Evolutionary conservation across 1,284 basidiomycete species (phyloP), one percentile per base, ranked within the genome.

Genomic region (Ustilago nuda): DNA sequence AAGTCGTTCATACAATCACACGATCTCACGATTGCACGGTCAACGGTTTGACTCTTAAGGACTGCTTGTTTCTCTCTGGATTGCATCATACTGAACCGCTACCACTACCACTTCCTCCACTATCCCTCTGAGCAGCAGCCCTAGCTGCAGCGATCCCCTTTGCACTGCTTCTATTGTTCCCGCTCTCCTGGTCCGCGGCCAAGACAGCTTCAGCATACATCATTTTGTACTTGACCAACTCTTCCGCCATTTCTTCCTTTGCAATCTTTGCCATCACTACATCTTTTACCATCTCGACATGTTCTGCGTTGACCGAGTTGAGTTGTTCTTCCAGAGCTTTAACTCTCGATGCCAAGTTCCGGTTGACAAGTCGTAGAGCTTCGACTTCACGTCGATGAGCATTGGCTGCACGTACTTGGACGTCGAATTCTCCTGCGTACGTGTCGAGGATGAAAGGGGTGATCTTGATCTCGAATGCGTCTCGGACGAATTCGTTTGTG

Each of bases 241-340:
- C 82, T 43, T 85, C 83, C 0, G 81, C 84, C 78, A 84, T 84
- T 46, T 85, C 84, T 27, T 85, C 84, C 52, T 84, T 84, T 23
- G 81, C 84, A 27, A 85, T 72, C 41, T 85, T 84, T 11, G 79
- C 70, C 76, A 80, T 76, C 17, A 82, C 81, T 17, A 82, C 81
- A 45, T 78, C 75, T 55, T 85, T 85, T 56, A 85, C 80, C 51
- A 85, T 79, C 4, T 85, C 78, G 53, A 84, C 83, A 54, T 85
- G 84, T 60, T 85, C 84, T 3, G 74, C 61, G 50, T 78, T 82
- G 58, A 84, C 62, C 12, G 66, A 57, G 41, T 67, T 73, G 41
- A 84, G 72, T 39, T 83, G 76, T 35, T 79, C 76, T 46, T 85
- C 84, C n/a, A 85, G 66, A 11, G 76, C 66, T 52, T 83, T 80